Base-by-base conservation (phyloP, 768 basidiomycete species). In the Butyriboletus loyo region DNA sequence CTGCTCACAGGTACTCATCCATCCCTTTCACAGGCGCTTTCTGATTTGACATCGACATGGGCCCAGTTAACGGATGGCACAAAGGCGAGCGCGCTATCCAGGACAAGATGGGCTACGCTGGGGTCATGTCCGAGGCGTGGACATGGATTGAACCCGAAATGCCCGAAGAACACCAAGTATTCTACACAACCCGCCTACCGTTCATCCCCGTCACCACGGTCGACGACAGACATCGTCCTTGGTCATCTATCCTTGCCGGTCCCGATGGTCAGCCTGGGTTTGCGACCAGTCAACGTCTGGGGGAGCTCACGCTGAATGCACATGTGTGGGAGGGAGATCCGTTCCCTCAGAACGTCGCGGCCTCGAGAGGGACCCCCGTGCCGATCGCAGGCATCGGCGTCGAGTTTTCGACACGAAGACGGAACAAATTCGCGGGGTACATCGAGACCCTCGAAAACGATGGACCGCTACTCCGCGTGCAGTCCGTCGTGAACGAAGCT, bases 341-440 rank as follows among this genome's bases (percentile, higher is more conserved):
- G 2, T 66, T 85, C 14, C 36, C 68, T 27, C 65, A 74, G 40
- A 79, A 75, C 49, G 54, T 70, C 11, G 21, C 41, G 10, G 25
- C 48, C 7, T 34, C 55, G 14, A 50, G 6, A 13, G 41, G 32
- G 1, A 14, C 19, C 4, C 56, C 60, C 1, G 66, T 68, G 53
- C 64, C 83, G 21, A 69, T 82, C 17, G 82, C 82, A 5, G 84
- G 85, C 0, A 80, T 86, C 36, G 85, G 84, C 1, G 73, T 86
- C 42, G 81, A 86, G 52, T 76, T 83, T 46, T 67, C 76, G 30
- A 85, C 82, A 3, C 66, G 85, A 21, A 64, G 81, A 56, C 73
- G 85, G 50, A 84, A 83, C 57, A 86, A 86, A 62, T 80, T 86
- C 53, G 84, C 83, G 0, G 85, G 85, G 15, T 65, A 64, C 21